Percentiles rank a stretch among this genome's conserved stretches.
These are phyloP conservation scores for Amaranthus hypochondriacus DNA, from an alignment of 148 eudicot species.

Conservation along the genomic window DNA sequence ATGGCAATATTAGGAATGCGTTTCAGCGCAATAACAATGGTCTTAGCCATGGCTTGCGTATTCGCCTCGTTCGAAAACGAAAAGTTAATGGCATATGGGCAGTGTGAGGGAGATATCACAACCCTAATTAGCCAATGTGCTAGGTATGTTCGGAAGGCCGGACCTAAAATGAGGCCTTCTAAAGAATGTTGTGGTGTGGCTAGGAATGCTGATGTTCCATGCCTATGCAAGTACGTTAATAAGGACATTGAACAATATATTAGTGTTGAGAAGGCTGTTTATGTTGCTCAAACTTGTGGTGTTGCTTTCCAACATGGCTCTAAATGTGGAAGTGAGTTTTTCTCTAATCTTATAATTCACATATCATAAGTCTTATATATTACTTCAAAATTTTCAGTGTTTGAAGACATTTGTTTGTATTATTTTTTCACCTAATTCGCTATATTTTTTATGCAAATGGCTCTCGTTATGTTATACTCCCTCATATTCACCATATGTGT, in stretches of 20 bases:
- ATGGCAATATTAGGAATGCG: conserved; percentile 12
- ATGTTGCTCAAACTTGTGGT: conserved; percentile 30
- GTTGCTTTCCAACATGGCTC: conserved; percentile 25
- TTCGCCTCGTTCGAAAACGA: neutral
- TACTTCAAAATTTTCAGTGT: no score
- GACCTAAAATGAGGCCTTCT: conserved; percentile 29
- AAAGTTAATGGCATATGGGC: conserved; percentile 14
- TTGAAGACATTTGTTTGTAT: no score
- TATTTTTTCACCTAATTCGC: no score
- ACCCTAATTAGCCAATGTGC: conserved; percentile 28
- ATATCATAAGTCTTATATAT: no score
- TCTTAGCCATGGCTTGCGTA: neutral
- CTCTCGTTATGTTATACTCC: no score
- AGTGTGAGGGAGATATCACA: conserved; percentile 25
- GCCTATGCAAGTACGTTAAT: conserved; percentile 34
- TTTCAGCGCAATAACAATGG: neutral
- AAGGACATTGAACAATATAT: conserved; percentile 27
- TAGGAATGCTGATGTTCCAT: conserved; percentile 30
- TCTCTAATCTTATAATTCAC: no score
- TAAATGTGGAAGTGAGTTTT: conserved; percentile 40
- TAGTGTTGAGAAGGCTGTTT: conserved; percentile 31
- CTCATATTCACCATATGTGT: no score
- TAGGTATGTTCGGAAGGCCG: conserved; percentile 24
- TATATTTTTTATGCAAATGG: no score
- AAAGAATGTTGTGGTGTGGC: conserved; percentile 26